phyloP scores from a whole-genome alignment of 2,329 filamentous ascomycete species.

The Pestalotiopsis sp. region DNA sequence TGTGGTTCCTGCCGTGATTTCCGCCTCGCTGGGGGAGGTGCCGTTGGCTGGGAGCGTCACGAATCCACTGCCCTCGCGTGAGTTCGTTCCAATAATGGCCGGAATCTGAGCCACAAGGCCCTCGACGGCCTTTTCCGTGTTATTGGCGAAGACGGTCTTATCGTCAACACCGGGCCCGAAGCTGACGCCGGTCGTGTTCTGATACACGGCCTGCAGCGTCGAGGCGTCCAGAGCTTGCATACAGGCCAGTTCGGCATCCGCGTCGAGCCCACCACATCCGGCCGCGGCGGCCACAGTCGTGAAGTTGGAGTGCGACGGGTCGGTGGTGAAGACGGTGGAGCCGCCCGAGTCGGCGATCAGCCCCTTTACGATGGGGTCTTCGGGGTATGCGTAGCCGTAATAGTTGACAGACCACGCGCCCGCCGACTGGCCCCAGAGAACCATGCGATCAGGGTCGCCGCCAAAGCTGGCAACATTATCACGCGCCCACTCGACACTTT shows the following conservation, averaged over 20 bases:
- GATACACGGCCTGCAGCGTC: constrained; percentile 17
- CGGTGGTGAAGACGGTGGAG: constrained; percentile 38
- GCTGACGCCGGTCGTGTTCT: constrained; percentile 3
- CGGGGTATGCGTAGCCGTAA: constrained; percentile 45
- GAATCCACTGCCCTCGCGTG: constrained; percentile 27
- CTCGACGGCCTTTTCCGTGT: constrained; percentile 11
- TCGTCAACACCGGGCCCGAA: constrained; percentile 15
- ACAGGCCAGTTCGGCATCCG: constrained; percentile 24
- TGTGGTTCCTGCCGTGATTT: neutral
- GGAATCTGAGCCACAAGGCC: constrained; percentile 19
- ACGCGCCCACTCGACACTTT: constrained; percentile 40
- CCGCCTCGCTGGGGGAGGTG: neutral
- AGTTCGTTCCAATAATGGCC: constrained; percentile 26
- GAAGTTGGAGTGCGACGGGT: constrained; percentile 26
- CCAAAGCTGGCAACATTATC: constrained; percentile 51
- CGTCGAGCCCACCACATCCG: constrained; percentile 24
- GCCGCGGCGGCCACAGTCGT: constrained; percentile 22
- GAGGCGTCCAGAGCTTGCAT: constrained; percentile 22
- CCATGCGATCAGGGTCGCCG: constrained; percentile 44
- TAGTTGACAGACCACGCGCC: constrained; percentile 42
- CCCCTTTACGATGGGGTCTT: constrained; percentile 44
- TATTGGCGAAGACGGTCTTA: constrained; percentile 14
- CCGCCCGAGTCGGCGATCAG: constrained; percentile 30
- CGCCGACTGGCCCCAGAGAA: constrained; percentile 49
- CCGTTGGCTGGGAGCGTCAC: constrained; percentile 18